A percentile compares a stretch with the other conserved stretches of the same genome.
phyloP scores from a whole-genome alignment of 345 rosid genomes.

The Turnera subulata region DNA sequence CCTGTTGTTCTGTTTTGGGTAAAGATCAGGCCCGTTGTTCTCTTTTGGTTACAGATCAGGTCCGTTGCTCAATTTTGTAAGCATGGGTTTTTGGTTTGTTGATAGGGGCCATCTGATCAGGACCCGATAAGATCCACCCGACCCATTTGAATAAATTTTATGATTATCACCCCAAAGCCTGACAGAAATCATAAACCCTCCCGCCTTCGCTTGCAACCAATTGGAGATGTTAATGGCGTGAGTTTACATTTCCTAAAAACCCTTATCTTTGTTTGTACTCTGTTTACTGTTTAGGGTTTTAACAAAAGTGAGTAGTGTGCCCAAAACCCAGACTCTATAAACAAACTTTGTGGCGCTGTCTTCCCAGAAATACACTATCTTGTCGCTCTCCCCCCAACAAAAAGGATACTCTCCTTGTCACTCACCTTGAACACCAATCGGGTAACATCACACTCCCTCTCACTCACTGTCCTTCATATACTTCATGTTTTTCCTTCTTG shows the following conservation, averaged over 20 bases:
- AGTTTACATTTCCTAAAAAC: neutral
- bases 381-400: neutral
- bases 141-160: neutral
- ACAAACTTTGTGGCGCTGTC: neutral
- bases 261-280: neutral
- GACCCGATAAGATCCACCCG: neutral
- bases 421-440: no score
- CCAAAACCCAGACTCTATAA: neutral
- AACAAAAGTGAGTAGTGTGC: no score
- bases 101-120: no score
- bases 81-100: no score
- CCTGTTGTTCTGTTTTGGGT: no score
- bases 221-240: neutral
- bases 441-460: neutral
- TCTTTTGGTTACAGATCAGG: no score
- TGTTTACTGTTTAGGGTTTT: slow-evolving; percentile 9
- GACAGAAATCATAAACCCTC: neutral
- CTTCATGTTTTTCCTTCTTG: neutral
- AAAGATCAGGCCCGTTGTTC: no score
- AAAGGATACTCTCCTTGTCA: no score
- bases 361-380: neutral
- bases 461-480: neutral
- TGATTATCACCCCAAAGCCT: neutral
- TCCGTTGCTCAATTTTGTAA: no score
- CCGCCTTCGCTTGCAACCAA: neutral